Evolutionary conservation across 805 yeast species (phyloP).

Genomic region (Grigorovia humatica): DNA sequence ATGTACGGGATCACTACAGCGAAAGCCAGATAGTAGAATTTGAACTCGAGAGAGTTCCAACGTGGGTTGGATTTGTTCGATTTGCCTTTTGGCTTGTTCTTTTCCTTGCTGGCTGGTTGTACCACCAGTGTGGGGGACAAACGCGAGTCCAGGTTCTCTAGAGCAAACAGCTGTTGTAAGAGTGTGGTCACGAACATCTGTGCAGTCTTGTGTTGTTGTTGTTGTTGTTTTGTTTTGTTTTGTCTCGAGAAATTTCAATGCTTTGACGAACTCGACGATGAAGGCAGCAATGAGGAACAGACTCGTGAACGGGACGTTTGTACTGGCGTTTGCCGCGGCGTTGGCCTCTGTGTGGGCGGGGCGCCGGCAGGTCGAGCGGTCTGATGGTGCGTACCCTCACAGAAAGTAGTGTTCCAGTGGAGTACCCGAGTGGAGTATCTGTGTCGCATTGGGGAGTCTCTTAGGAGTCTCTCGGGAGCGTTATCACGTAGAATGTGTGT

Average conservation of each 20-base stretch:
- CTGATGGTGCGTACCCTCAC: no score
- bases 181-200: neutral
- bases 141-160: neutral
- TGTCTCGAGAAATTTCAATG: neutral
- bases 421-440: no score
- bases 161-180: neutral
- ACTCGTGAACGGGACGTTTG: constrained; percentile 43
- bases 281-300: constrained; percentile 45
- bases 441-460: no score
- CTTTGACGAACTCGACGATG: constrained; percentile 17
- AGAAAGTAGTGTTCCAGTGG: no score
- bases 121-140: neutral
- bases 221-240: neutral
- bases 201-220: neutral
- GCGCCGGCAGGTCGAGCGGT: neutral
- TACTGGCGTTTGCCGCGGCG: constrained; percentile 54
- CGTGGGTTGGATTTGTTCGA: neutral
- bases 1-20: constrained; percentile 68
- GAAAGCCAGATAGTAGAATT: constrained; percentile 53
- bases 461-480: no score
- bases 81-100: neutral
- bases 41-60: constrained; percentile 75
- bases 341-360: constrained; percentile 30
- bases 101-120: neutral
- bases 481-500: no score